Conservation (phyloP, 108 stramenopile genomes). For the Cyclotella kingstonii region DNA sequence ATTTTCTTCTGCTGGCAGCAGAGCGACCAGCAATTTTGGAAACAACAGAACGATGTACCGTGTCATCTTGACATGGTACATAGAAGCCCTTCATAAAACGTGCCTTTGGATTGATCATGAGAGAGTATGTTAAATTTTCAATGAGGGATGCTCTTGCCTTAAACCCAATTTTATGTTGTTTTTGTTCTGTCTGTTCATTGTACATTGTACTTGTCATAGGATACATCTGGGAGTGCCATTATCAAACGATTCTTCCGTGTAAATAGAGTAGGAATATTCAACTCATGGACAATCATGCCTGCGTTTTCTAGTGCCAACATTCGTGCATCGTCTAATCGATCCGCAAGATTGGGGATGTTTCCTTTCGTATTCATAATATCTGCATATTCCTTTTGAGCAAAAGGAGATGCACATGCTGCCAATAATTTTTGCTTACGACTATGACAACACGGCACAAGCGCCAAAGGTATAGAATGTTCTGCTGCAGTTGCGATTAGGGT, state of each 20-base stretch:
- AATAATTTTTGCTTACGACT: conserved; percentile 28
- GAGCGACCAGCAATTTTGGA: conserved; percentile 40
- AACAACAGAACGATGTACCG: conserved; percentile 9
- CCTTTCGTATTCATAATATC: conserved; percentile 22
- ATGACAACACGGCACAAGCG: conserved; percentile 66
- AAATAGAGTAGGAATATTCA: conserved; percentile 44
- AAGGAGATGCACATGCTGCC: conserved; percentile 24
- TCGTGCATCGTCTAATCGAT: conserved; percentile 47
- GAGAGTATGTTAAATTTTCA: neutral
- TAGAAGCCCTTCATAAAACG: conserved; percentile 37
- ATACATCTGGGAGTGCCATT: conserved; percentile 28
- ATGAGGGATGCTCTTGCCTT: conserved; percentile 27
- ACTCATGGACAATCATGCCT: conserved; percentile 42
- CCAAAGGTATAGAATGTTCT: conserved; percentile 43
- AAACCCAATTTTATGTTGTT: neutral
- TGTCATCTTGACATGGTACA: conserved; percentile 50
- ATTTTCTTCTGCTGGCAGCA: conserved; percentile 41
- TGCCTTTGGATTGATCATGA: conserved; percentile 21
- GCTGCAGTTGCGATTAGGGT: conserved; percentile 49
- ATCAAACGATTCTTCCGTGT: conserved; percentile 63
- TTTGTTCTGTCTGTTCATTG: neutral
- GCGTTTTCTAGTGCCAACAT: conserved; percentile 46
- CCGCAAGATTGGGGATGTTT: conserved; percentile 39
- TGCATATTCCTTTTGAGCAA: conserved; percentile 35
- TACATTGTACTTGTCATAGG: neutral